Evolutionary conservation across 768 basidiomycete species (phyloP).

Genomic region (Termitomyces sp.): DNA sequence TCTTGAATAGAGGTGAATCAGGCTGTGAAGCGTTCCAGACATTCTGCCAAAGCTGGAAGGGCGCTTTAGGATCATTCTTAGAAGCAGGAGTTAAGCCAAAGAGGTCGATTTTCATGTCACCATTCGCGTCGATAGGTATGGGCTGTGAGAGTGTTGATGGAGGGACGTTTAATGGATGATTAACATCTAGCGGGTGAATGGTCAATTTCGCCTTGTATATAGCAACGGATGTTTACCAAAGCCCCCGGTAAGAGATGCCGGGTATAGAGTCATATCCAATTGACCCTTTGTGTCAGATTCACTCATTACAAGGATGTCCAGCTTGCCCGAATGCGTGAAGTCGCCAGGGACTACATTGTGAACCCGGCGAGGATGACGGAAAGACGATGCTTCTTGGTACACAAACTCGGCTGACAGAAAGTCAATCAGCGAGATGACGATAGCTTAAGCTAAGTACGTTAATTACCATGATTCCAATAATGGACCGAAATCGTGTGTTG

Average conservation of each 20-base stretch:
- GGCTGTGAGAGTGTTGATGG: constrained; percentile 75
- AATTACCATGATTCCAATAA: constrained; percentile 78
- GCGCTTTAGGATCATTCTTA: constrained; percentile 27
- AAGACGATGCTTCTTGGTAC: constrained; percentile 47
- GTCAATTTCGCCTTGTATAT: not conserved
- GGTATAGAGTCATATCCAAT: constrained; percentile 69
- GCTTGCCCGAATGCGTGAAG: constrained; percentile 86
- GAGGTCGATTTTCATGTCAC: constrained; percentile 87
- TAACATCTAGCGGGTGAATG: constrained; percentile 28
- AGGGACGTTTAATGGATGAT: constrained; percentile 49
- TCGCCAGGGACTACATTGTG: constrained; percentile 90
- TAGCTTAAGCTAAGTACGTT: not conserved
- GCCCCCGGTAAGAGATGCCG: constrained; percentile 56
- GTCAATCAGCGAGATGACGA: not conserved
- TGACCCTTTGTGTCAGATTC: constrained; percentile 44
- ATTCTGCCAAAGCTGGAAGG: constrained; percentile 78
- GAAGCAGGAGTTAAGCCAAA: constrained; percentile 59
- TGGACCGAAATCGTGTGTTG: constrained; percentile 75
- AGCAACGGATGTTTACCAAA: constrained; percentile 50
- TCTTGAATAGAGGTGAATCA: constrained; percentile 53
- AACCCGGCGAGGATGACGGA: constrained; percentile 56
- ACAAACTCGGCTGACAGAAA: constrained; percentile 48
- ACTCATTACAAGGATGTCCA: constrained; percentile 90
- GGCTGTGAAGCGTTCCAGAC: constrained; percentile 62
- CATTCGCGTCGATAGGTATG: constrained; percentile 82